Conservation (phyloP, 2,329 filamentous ascomycete genomes). For the Paecilomyces sp. region DNA sequence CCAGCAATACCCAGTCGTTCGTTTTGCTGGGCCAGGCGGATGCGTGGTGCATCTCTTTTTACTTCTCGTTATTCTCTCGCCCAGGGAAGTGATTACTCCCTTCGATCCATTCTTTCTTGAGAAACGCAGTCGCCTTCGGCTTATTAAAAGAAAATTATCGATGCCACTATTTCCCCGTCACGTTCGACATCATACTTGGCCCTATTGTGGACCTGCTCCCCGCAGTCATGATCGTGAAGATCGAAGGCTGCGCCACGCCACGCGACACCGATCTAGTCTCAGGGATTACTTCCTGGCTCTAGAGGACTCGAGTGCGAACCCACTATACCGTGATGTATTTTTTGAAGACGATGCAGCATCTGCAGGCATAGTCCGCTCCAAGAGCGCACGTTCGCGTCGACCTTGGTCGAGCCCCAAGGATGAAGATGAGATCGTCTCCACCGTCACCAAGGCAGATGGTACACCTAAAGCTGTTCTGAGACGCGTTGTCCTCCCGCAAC, state of each 20-base stretch:
- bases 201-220: constrained; percentile 20
- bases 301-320: constrained; percentile 9
- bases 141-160: not conserved
- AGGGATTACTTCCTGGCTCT: not conserved
- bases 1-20: not conserved
- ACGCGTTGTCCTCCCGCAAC: constrained; percentile 21
- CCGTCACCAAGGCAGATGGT: constrained; percentile 9
- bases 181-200: constrained; percentile 30
- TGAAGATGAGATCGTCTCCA: constrained; percentile 5
- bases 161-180: constrained; percentile 23
- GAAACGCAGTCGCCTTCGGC: not conserved
- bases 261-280: constrained; percentile 2
- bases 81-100: not conserved
- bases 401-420: constrained; percentile 6
- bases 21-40: not conserved
- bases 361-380: constrained; percentile 24
- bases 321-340: constrained; percentile 15
- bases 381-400: constrained; percentile 1
- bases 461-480: constrained; percentile 10
- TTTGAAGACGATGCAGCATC: constrained; percentile 23
- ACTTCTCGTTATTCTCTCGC: not conserved
- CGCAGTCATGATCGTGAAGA: constrained; percentile 14
- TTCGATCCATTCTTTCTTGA: not conserved
- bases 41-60: not conserved
- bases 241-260: constrained; percentile 11